phyloP scores from a whole-genome alignment of 2,329 filamentous ascomycete species.

The Trichothecium roseum region DNA sequence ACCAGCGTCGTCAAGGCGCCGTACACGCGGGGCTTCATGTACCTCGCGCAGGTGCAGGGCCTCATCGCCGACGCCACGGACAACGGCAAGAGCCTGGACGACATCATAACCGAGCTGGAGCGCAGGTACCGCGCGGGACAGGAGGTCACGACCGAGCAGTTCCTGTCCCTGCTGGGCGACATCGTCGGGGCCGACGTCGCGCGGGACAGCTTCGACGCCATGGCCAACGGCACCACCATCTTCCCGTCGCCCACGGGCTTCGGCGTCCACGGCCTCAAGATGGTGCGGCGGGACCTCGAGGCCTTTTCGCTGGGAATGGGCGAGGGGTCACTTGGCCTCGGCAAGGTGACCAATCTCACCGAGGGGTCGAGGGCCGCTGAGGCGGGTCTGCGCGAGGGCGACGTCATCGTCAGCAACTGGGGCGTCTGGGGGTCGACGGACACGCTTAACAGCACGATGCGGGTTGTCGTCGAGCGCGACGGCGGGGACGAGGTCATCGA shows the following conservation, averaged over 20 bases:
- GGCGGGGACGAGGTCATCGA: slow-evolving; percentile 65
- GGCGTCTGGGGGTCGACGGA: too few species aligned
- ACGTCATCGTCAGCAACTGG: too few species aligned
- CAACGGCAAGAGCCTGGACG: slow-evolving; percentile 78
- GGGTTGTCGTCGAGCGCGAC: slow-evolving; percentile 69
- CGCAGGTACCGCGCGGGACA: slow-evolving; percentile 67
- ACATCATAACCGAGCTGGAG: slow-evolving; percentile 73
- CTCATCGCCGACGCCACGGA: slow-evolving; percentile 87
- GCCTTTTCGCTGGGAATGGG: too few species aligned
- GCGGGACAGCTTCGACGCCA: slow-evolving; percentile 54
- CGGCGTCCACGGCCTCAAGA: slow-evolving; percentile 71
- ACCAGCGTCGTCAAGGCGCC: slow-evolving; percentile 97
- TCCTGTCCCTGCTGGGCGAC: slow-evolving; percentile 89
- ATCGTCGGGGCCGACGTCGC: slow-evolving; percentile 80
- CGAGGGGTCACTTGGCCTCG: too few species aligned
- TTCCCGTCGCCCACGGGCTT: too few species aligned
- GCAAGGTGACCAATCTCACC: too few species aligned
- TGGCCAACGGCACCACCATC: slow-evolving; percentile 54
- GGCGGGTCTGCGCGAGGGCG: too few species aligned
- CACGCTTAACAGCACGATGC: slow-evolving; percentile 62
- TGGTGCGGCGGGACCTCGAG: slow-evolving; percentile 84
- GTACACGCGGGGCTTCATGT: slow-evolving; percentile 69
- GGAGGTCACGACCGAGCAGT: slow-evolving; percentile 64
- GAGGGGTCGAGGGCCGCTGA: too few species aligned
- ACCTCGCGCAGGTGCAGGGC: slow-evolving; percentile 80